Base-by-base conservation (phyloP, 1,284 basidiomycete genomes). In the Xerocomus minutiporus region DNA sequence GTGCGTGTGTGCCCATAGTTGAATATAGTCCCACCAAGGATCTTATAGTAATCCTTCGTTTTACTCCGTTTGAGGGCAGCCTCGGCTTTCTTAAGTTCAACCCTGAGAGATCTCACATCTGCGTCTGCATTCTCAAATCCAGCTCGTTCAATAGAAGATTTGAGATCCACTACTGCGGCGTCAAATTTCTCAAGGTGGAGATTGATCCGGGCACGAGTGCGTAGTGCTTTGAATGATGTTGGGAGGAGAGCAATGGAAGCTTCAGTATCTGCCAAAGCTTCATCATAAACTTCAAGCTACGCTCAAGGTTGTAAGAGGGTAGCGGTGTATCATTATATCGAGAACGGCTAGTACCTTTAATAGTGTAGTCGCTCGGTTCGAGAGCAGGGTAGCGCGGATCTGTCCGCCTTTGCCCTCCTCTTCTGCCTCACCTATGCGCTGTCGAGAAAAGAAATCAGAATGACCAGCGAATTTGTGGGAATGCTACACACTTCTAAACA, bases 11-110 rank as follows among this genome's bases (percentile, higher is more conserved):
- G 8, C 20, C 12, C 39, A 23, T 20, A 35, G 8, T 17, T 4
- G 13, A 50, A 8, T 41, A 7, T 23, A 15, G 3, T 49, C 62
- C 15, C 42, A 70, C 71, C 84, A 20, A 89, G 73, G 60, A 88
- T 86, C 71, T 87, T 90, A 70, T 89, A 90, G 64, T 90, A 89
- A 61, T 91, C 90, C 70, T 91, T 91, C 47, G 86, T 84, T 74
- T 92, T 91, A 70, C 86, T 89, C 58, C 85, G 73, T 76, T 91
- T 92, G 55, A 92, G 73, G 50, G 80, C 83, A 5, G 79, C 79
- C 69, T 92, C 87, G 0, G 89, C 89, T 67, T 90, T 87, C 68
- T 80, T 83, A 39, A 90, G 73, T 65, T 95, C 92, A 1, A 67
- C 63, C 56, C 75, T 77, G 46, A 93, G 71, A 15, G 80, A 74